Evolutionary conservation across 768 basidiomycete species (phyloP).

Genomic region (Stropharia rugosoannulata): DNA sequence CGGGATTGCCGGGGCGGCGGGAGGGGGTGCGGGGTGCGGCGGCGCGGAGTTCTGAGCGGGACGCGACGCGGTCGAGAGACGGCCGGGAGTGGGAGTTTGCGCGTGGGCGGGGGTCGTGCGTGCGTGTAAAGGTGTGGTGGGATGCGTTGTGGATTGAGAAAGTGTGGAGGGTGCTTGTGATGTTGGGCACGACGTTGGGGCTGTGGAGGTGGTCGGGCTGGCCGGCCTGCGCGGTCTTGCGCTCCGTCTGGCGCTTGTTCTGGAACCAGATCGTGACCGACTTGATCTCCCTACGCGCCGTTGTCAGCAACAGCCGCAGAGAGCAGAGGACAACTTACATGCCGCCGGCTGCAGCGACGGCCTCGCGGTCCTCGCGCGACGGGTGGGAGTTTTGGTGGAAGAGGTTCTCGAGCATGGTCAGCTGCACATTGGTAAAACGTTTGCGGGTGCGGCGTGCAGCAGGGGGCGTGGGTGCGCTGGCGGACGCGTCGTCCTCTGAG

Average conservation of each 20-base stretch:
- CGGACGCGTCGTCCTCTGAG: slow-evolving; percentile 38
- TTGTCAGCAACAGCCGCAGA: slow-evolving; percentile 7
- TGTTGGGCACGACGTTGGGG: slow-evolving; percentile 29
- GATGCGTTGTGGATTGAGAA: slow-evolving; percentile 20
- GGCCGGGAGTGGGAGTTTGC: slow-evolving; percentile 35
- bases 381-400: slow-evolving; percentile 74
- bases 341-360: slow-evolving; percentile 54
- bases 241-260: slow-evolving; percentile 74
- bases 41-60: slow-evolving; percentile 48
- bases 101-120: slow-evolving; percentile 21
- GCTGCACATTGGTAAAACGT: slow-evolving; percentile 66
- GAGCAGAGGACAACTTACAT: slow-evolving; percentile 52
- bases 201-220: slow-evolving; percentile 19
- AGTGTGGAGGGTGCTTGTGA: slow-evolving; percentile 26
- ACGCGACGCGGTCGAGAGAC: slow-evolving; percentile 54
- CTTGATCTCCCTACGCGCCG: slow-evolving; percentile 52
- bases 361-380: slow-evolving; percentile 71
- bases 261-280: slow-evolving; percentile 85
- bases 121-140: slow-evolving; percentile 19
- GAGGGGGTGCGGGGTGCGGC: slow-evolving; percentile 41
- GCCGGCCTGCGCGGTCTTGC: slow-evolving; percentile 42
- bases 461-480: slow-evolving; percentile 28
- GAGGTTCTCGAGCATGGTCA: slow-evolving; percentile 71
- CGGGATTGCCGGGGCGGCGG: slow-evolving; percentile 23
- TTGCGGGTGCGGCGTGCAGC: slow-evolving; percentile 62